Evolutionary conservation across 176 grass and related monocot genomes (phyloP).

Genomic region (Carex pumila): DNA sequence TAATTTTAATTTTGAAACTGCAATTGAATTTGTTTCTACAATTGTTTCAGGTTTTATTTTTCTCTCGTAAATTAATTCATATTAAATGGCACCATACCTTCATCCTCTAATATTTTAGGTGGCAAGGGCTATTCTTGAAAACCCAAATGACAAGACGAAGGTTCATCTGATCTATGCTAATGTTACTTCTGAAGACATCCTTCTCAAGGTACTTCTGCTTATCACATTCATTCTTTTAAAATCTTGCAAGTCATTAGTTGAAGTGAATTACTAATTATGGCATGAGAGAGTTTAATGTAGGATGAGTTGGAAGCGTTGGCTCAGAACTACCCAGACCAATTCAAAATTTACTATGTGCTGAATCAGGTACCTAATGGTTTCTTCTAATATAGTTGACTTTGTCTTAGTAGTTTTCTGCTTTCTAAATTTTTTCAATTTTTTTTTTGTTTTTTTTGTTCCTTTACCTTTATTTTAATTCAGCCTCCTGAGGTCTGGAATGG

Average conservation of each 20-base stretch:
- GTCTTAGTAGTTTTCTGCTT: background rate
- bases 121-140: constrained; percentile 88
- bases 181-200: constrained; percentile 88
- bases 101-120: constrained; percentile 42
- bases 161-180: constrained; percentile 95
- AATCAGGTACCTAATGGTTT: constrained; percentile 56
- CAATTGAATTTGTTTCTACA: background rate
- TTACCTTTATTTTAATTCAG: constrained; percentile 30
- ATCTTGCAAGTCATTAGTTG: background rate
- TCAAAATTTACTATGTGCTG: constrained; percentile 84
- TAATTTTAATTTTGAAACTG: constrained; percentile 28
- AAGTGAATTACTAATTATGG: constrained; percentile 6
- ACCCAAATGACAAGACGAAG: constrained; percentile 61
- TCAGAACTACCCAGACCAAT: constrained; percentile 48
- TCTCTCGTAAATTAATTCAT: background rate
- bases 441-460: background rate
- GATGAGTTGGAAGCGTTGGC: constrained; percentile 80
- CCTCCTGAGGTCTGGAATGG: constrained; percentile 81
- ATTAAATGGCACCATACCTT: constrained; percentile 10
- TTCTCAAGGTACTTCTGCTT: constrained; percentile 63
- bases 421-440: background rate
- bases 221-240: background rate
- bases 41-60: background rate
- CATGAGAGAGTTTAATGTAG: constrained; percentile 33
- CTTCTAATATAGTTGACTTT: background rate